Percentiles rank a stretch among this genome's conserved stretches.
These are phyloP conservation scores for Pyrus communis DNA, from an alignment of 306 rosid genomes.

Conservation along the genomic window DNA sequence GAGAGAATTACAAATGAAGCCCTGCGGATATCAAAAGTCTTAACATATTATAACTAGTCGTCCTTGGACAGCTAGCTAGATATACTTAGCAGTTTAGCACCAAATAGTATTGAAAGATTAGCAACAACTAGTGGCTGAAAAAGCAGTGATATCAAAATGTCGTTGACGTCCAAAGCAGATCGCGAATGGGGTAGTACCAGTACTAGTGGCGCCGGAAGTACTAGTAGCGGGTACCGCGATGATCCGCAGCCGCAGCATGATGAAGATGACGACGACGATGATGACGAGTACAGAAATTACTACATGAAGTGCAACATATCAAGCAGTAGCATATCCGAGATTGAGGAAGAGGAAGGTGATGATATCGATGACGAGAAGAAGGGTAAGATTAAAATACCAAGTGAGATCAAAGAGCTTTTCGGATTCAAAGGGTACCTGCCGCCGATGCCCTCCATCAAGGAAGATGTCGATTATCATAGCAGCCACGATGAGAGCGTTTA, in stretches of 20 bases:
- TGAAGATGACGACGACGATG: not conserved
- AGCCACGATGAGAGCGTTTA: slow-evolving; percentile 34
- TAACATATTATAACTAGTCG: too few species aligned
- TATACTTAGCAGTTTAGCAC: too few species aligned
- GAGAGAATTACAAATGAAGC: not conserved
- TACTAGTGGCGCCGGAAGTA: not conserved
- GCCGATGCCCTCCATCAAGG: slow-evolving; percentile 33
- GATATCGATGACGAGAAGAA: slow-evolving; percentile 4
- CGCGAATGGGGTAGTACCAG: too few species aligned
- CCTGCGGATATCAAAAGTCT: not conserved
- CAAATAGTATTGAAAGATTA: not conserved
- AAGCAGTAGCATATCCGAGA: not conserved
- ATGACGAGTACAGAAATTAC: not conserved
- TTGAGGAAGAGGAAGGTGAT: not conserved
- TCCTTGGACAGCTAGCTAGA: not conserved
- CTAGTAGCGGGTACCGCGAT: not conserved
- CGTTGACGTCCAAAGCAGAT: too few species aligned
- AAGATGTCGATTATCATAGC: not conserved
- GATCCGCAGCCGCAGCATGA: not conserved
- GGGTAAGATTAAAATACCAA: not conserved
- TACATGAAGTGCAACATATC: not conserved
- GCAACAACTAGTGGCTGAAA: too few species aligned
- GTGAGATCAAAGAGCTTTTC: slow-evolving; percentile 14
- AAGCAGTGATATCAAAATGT: too few species aligned
- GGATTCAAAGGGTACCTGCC: slow-evolving; percentile 5